Base-by-base conservation (phyloP, 2,329 filamentous ascomycete species). In the Uncinocarpus reesii region DNA sequence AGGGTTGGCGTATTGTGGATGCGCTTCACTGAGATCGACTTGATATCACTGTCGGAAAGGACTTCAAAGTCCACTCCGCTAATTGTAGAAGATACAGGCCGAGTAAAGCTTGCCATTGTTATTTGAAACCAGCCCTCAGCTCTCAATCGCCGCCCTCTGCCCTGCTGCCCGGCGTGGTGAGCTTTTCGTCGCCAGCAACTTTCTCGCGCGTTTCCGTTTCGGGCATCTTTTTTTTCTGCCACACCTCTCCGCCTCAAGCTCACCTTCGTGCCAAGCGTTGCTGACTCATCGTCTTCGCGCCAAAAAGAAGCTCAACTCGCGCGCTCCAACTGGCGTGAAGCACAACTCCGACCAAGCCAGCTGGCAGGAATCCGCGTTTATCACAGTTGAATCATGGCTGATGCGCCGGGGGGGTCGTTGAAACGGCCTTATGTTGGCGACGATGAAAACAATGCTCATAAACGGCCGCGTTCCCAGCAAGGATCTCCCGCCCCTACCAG, bases 1-100 rank as follows among this genome's bases (percentile, higher is more conserved):
- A 96, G 92, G n/a, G 92, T 95, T 56, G 79, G 86, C 44, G 88
- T 83, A 71, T 93, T 94, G 62, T 93, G 84, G 59, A 98, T 94
- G 67, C 82, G 81, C 73, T 92, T 92, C 57, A 95, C 92, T 7
- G 92, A 98, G 58, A 96, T 80, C 52, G 81, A 78, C 64, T 82
- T 81, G 63, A 98, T 88, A 66, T 98, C 90, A 52, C 83, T 75
- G 44, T 81, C 75, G 16, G 84, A 80, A 57, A 96, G 79, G 62
- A 93, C 86, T 38, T 80, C 82, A 67, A 98, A 98, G 64, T 93
- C 86, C 61, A 98, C 86, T 63, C 83, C 83, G 64, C 83, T 79
- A 61, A 98, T 84, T 63, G 81, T 76, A 61, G 88, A 93, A 55
- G 84, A 77, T 54, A 95, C 78, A 37, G 92, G 89, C 62, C 89